Base-by-base conservation (phyloP, 1,139 yeast species). In the Geotrichum carabidarum region DNA sequence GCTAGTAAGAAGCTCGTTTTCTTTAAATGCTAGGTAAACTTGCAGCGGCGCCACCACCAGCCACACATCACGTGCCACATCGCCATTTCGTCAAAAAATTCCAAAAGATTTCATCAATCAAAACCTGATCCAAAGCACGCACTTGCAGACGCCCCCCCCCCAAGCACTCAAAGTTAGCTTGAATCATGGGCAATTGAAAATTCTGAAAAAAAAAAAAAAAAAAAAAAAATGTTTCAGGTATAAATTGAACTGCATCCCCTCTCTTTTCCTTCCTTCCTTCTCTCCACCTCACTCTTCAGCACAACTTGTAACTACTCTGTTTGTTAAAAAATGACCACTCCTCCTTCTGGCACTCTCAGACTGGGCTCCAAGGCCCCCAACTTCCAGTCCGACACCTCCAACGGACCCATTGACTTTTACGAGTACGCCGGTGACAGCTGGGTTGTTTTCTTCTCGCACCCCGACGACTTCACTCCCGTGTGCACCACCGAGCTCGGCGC, bases 401-500 rank as follows among this genome's bases (percentile, higher is more conserved):
- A 78, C 62, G 95, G 95, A 52, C 79, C 81, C 59, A 80, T 87
- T 65, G 80, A 79, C 64, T 86, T 87, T 78, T 86, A 87, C 74
- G 83, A 85, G 62, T 87, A 75, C 75, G 77, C 84, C 59, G 90
- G 88, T 47, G 81, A 82, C 71, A 73, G 80, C 57, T 87, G 95
- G 95, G 84, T 81, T 55, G 80, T 87, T 56, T 78, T 87, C 64
- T 87, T 87, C 74, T 83, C 91, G 42, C 95, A 87, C 72, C 95
- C 95, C 59, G 94, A 83, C 67, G 94, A 86, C 68, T 86, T 83
- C 76, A 87, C 95, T 50, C 95, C 95, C 54, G 93, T 87, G 52
- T 87, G 95, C 74, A 87, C 95, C 62, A 87, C 95, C 57, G 95
- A 87, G 75, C 78, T 87, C 62, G 95, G 95, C 60, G 95, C 94